Percentiles rank a stretch among this genome's conserved stretches.
These are phyloP conservation scores for Chlorella vulgaris DNA, from an alignment of 139 green algal genomes.

Conservation along the genomic window DNA sequence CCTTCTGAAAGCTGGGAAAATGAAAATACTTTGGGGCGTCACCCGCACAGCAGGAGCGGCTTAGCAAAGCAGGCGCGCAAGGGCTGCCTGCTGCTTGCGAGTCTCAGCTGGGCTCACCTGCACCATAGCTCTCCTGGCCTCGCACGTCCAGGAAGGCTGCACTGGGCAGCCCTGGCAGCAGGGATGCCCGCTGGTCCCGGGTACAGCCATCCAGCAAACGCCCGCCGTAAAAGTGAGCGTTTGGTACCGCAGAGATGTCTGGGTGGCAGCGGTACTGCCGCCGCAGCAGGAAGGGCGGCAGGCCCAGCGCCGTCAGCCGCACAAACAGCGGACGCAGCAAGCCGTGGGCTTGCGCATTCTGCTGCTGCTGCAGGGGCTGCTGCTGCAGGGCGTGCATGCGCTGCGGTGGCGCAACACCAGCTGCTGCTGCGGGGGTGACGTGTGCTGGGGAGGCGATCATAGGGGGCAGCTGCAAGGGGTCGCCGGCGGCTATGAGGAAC, in stretches of 20 bases:
- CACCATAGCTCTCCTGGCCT: slow-evolving; percentile 36
- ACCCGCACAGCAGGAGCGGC: too few species aligned
- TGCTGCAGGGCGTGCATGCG: slow-evolving; percentile 7
- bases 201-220: slow-evolving; percentile 68
- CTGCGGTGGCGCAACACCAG: slow-evolving; percentile 46
- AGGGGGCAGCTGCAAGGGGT: slow-evolving; percentile 86
- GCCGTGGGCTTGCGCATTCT: slow-evolving; percentile 41
- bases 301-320: slow-evolving; percentile 69
- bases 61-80: too few species aligned
- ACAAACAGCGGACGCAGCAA: slow-evolving; percentile 81
- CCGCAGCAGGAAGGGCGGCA: slow-evolving; percentile 66
- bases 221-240: slow-evolving; percentile 79
- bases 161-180: slow-evolving; percentile 63
- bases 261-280: slow-evolving; percentile 88
- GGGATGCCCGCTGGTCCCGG: slow-evolving; percentile 46
- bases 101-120: neutral
- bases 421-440: neutral
- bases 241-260: slow-evolving; percentile 67
- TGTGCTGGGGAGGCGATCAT: slow-evolving; percentile 68
- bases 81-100: too few species aligned
- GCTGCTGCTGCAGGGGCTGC: neutral
- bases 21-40: too few species aligned
- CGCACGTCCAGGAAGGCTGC: slow-evolving; percentile 60
- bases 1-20: too few species aligned
- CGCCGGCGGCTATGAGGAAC: slow-evolving; percentile 82